Conservation (phyloP, 2,329 filamentous ascomycete species). For the Colletotrichum sp. region DNA sequence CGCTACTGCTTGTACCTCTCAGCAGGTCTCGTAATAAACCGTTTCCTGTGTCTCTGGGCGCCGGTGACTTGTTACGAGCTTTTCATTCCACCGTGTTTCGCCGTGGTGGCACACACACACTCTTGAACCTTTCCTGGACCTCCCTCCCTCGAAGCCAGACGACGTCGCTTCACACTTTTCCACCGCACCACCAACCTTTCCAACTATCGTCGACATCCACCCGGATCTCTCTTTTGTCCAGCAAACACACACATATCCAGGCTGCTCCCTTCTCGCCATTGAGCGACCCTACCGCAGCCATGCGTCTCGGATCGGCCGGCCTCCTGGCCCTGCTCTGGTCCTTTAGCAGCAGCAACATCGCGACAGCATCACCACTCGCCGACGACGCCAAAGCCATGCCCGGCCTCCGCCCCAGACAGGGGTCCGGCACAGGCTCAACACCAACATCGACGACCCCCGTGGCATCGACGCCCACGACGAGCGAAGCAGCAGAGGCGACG, state of each 20-base stretch:
- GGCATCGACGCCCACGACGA: background rate
- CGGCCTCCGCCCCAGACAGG: conserved; percentile 7
- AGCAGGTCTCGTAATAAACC: background rate
- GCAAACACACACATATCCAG: background rate
- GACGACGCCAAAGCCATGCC: background rate
- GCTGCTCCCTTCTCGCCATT: background rate
- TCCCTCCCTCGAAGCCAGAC: background rate
- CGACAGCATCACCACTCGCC: background rate
- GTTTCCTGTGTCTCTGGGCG: background rate
- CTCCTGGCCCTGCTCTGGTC: conserved; percentile 17
- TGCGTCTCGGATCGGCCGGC: conserved; percentile 14
- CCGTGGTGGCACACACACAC: conserved; percentile 2
- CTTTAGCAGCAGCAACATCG: background rate
- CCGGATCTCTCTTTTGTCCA: background rate
- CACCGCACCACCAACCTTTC: background rate
- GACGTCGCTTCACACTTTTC: background rate
- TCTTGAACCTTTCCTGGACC: background rate
- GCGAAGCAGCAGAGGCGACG: background rate
- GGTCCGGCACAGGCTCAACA: background rate
- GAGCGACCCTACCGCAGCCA: background rate
- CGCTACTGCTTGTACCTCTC: background rate
- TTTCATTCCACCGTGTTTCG: conserved; percentile 14
- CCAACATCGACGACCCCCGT: background rate
- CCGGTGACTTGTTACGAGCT: conserved; percentile 3
- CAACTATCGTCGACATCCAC: background rate